Conservation (phyloP, 2,329 filamentous ascomycete species). For the Plenodomus tracheiphilus region DNA sequence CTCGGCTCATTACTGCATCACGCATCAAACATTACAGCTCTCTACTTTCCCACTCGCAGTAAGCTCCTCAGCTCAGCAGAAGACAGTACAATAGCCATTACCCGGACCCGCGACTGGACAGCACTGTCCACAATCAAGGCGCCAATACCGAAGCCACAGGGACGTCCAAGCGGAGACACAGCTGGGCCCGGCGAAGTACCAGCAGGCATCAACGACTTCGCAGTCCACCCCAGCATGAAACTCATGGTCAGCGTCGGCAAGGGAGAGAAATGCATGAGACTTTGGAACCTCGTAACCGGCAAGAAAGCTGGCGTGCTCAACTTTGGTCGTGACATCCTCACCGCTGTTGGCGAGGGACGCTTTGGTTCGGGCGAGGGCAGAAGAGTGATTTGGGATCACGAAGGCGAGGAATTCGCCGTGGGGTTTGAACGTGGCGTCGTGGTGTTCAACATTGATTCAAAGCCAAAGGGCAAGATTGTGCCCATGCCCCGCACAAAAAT, state of each 20-base stretch:
- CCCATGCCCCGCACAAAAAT: conserved; percentile 74
- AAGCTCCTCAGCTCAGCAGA: conserved; percentile 89
- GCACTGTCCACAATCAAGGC: conserved; percentile 86
- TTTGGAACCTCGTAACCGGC: conserved; percentile 96
- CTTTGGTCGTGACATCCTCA: conserved; percentile 74
- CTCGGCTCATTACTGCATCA: conserved; percentile 88
- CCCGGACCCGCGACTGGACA: conserved; percentile 85
- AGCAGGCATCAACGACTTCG: conserved; percentile 91
- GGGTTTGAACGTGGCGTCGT: conserved; percentile 84
- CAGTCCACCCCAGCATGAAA: conserved; percentile 94
- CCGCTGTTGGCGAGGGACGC: conserved; percentile 74
- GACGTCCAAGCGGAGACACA: conserved; percentile 87
- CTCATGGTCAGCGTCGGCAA: conserved; percentile 91
- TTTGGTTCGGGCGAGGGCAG: conserved; percentile 81
- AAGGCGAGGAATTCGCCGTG: conserved; percentile 82
- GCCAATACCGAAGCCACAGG: conserved; percentile 77
- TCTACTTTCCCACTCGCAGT: conserved; percentile 80
- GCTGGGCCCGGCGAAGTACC: conserved; percentile 79
- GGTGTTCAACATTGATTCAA: conserved; percentile 86
- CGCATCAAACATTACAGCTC: conserved; percentile 74
- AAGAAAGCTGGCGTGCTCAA: conserved; percentile 93
- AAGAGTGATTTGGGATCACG: conserved; percentile 76
- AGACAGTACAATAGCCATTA: conserved; percentile 88
- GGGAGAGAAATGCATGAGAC: conserved; percentile 85
- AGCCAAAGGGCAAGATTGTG: conserved; percentile 73